Evolutionary conservation across 352 stramenopile genomes (phyloP), one percentile per base, ranked within the genome.

Genomic region (Pythium myriotylum): DNA sequence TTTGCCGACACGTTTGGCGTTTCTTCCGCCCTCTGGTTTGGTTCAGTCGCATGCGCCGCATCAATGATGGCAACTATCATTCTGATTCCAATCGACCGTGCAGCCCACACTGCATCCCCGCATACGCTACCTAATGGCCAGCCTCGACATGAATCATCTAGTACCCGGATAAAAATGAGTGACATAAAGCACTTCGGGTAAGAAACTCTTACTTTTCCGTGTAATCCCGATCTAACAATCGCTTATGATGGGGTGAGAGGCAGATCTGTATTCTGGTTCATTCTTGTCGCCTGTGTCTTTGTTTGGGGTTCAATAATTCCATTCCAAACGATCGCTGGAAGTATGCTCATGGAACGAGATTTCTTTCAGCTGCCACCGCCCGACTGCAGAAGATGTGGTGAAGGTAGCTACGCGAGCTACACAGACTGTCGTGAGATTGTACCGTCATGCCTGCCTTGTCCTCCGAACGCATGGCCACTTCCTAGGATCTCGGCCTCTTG

Each of bases 231-330:
- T n/a, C n/a, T n/a, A n/a, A n/a, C n/a, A n/a, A n/a, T n/a, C n/a
- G n/a, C n/a, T n/a, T n/a, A n/a, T n/a, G n/a, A n/a, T n/a, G n/a
- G n/a, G n/a, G 53, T 53, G 13, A 16, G 35, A 23, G 39, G 12
- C 27, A 78, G 71, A 7, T 26, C 52, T 3, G 56, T 85, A 10
- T 96, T 91, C 46, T 96, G 83, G 84, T 65, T 93, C n/a, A 70
- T 96, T 4, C 67, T 74, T 3, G 32, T 89, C 0, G 76, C 69
- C 17, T 93, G 83, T 63, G 42, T 96, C 4, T 73, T 87, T 0
- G 70, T 94, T 7, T 97, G 96, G 65, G 88, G 83, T 17, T 86
- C 74, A 23, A 77, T 96, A 24, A 65, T 96, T 16, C 87, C 89
- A 7, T 95, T 96, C 43, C 95, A 96, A 56, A 92, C 81, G 46